A percentile compares a stretch with the other conserved stretches of the same genome.
These are phyloP conservation scores for Aspergillaceae sp. DNA, from an alignment of 2,329 filamentous ascomycete genomes.

Conservation along the genomic window DNA sequence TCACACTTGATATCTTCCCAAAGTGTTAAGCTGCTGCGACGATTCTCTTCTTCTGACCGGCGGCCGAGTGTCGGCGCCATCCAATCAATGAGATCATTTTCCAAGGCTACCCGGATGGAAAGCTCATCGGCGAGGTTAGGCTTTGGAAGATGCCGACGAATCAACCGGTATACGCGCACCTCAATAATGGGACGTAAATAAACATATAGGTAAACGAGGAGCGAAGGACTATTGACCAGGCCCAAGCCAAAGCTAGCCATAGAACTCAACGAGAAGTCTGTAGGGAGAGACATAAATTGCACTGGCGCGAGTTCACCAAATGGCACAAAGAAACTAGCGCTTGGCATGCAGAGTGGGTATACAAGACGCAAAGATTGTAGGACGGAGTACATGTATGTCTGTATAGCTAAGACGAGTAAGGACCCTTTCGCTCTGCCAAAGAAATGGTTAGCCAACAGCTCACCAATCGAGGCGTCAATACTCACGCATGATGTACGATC, in stretches of 20 bases:
- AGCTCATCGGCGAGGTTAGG: slow-evolving; percentile 32
- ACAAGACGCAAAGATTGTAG: slow-evolving; percentile 36
- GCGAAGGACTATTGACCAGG: slow-evolving; percentile 28
- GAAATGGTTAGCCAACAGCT: slow-evolving; percentile 10
- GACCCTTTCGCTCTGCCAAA: slow-evolving; percentile 23
- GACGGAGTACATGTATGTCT: slow-evolving; percentile 36
- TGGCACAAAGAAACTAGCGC: slow-evolving; percentile 26
- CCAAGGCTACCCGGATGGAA: slow-evolving; percentile 34
- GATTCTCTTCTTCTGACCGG: slow-evolving; percentile 31
- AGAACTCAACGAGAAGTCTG: slow-evolving; percentile 18
- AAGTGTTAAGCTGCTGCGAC: slow-evolving; percentile 28
- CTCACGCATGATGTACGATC: slow-evolving; percentile 23
- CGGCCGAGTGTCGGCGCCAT: slow-evolving; percentile 33
- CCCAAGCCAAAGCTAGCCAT: slow-evolving; percentile 18
- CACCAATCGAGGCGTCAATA: background rate
- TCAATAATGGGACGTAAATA: slow-evolving; percentile 31
- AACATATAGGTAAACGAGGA: slow-evolving; percentile 27
- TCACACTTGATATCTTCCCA: slow-evolving; percentile 32
- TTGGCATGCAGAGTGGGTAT: slow-evolving; percentile 24
- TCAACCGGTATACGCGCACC: slow-evolving; percentile 32
- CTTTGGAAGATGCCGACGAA: slow-evolving; percentile 35
- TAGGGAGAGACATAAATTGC: slow-evolving; percentile 22
- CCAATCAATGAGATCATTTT: slow-evolving; percentile 38
- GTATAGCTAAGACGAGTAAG: slow-evolving; percentile 31
- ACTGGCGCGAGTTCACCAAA: slow-evolving; percentile 29